Evolutionary conservation across 177 flowering plant genomes (phyloP).

Genomic region (Tripterygium wilfordii): DNA sequence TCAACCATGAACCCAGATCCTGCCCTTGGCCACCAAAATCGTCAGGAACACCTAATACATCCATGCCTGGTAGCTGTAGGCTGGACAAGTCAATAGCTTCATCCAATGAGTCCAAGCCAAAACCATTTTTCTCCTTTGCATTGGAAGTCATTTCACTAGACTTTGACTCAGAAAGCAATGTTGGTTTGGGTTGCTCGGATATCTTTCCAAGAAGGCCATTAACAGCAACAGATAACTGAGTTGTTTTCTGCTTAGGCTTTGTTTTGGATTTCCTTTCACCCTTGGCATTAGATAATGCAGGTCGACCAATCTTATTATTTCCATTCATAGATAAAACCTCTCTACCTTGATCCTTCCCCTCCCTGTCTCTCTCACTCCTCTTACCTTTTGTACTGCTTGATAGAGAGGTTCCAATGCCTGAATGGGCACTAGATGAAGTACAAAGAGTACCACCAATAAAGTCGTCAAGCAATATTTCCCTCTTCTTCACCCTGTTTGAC

Average conservation of each 20-base stretch:
- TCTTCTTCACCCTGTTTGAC: constrained; percentile 60
- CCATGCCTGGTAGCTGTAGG: constrained; percentile 68
- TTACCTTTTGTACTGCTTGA: constrained; percentile 78
- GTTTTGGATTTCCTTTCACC: constrained; percentile 83
- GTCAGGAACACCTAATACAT: constrained; percentile 51
- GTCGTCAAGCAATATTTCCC: constrained; percentile 77
- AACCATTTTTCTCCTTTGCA: constrained; percentile 34
- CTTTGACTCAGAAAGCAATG: constrained; percentile 29
- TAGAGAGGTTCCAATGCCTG: constrained; percentile 53
- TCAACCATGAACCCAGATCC: constrained; percentile 80
- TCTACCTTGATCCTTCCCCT: constrained; percentile 66
- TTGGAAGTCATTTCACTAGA: constrained; percentile 28
- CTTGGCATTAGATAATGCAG: constrained; percentile 50
- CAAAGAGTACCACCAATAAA: constrained; percentile 47
- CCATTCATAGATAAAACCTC: constrained; percentile 52
- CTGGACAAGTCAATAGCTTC: constrained; percentile 56
- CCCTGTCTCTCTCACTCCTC: constrained; percentile 90
- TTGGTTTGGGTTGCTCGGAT: constrained; percentile 44
- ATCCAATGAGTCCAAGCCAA: constrained; percentile 35
- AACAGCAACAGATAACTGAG: constrained; percentile 72
- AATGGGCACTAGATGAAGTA: constrained; percentile 24
- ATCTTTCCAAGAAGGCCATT: constrained; percentile 60
- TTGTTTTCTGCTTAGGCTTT: constrained; percentile 77
- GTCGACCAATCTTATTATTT: constrained; percentile 54
- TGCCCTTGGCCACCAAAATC: constrained; percentile 66